phyloP scores from a whole-genome alignment of 225 moss, liverwort and hornwort genomes.

The Sphagnum tenellum region DNA sequence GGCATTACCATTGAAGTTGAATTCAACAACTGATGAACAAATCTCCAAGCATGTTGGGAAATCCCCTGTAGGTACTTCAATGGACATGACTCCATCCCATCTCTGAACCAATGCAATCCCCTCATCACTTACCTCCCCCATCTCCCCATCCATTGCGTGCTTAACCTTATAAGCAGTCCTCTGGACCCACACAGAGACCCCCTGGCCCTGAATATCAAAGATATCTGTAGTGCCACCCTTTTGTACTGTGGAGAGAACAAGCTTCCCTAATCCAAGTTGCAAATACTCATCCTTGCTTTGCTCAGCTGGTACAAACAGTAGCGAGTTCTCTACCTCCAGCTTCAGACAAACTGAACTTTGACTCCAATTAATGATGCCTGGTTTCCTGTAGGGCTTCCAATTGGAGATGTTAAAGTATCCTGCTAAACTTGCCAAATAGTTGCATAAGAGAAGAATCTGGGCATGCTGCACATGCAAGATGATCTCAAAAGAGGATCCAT shows the following conservation, averaged over 20 bases:
- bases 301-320: constrained; percentile 46
- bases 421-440: constrained; percentile 77
- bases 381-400: constrained; percentile 38
- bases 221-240: constrained; percentile 22
- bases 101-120: constrained; percentile 44
- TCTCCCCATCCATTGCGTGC: constrained; percentile 9
- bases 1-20: constrained; percentile 51
- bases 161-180: constrained; percentile 23
- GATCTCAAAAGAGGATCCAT: constrained; percentile 38
- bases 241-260: constrained; percentile 27
- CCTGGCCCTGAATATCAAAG: constrained; percentile 45
- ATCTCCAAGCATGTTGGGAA: constrained; percentile 49
- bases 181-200: constrained; percentile 41
- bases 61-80: constrained; percentile 47
- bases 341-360: constrained; percentile 25
- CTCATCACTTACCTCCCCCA: constrained; percentile 12
- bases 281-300: constrained; percentile 44
- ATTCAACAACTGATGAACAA: constrained; percentile 51
- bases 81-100: constrained; percentile 64
- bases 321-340: constrained; percentile 56
- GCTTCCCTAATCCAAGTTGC: constrained; percentile 41
- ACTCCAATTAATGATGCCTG: neutral
- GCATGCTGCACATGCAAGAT: constrained; percentile 46
- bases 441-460: constrained; percentile 54
- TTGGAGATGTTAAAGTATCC: constrained; percentile 62